Evolutionary conservation across 768 basidiomycete species (phyloP), one percentile per base, ranked within the genome.

Genomic region (Pleurotus tuoliensis): DNA sequence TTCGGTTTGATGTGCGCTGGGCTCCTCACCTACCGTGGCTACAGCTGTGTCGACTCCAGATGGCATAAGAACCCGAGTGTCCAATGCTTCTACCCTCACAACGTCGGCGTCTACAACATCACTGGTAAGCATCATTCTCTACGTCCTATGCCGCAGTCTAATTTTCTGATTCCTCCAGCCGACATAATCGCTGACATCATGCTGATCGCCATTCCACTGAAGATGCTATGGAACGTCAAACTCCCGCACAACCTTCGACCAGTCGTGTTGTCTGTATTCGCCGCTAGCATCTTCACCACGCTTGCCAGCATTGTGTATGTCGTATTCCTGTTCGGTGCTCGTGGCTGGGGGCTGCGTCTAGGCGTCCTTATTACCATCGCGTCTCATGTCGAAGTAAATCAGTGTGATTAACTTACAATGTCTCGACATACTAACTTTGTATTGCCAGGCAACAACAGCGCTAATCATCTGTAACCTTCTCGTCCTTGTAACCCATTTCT

Each of bases 401-500:
- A 5, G n/a, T 12, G 12, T 44, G 16, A 6, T 22, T 47, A n/a
- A 12, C 11, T 20, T 9, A 16, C 15, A 20, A n/a, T 27, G 11
- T 34, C 8, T 11, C 8, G 38, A 15, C 40, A 18, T 16, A 25
- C 48, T n/a, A n/a, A 50, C 34, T n/a, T 27, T 25, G 39, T 24
- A 18, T 25, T 3, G 11, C 11, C 54, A 68, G 67, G 38, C 59
- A n/a, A 54, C 62, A 1, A 30, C 53, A 5, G 58, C 55, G 24
- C 20, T 66, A n/a, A 30, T 65, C 5, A 58, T 59, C 6, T 66
- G 64, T 50, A 65, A 68, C 18, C 43, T 68, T 2, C 58, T 66
- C 18, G 61, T 68, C 34, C 50, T 68, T 18, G 61, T 48, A 43
- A 69, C 67, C 5, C 61, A 67, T 37, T 25, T 67, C 39, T 67